A percentile compares a stretch with the other conserved stretches of the same genome.
Conservation (phyloP, 2,329 filamentous ascomycete species). For the Cyphellophora europaea region DNA sequence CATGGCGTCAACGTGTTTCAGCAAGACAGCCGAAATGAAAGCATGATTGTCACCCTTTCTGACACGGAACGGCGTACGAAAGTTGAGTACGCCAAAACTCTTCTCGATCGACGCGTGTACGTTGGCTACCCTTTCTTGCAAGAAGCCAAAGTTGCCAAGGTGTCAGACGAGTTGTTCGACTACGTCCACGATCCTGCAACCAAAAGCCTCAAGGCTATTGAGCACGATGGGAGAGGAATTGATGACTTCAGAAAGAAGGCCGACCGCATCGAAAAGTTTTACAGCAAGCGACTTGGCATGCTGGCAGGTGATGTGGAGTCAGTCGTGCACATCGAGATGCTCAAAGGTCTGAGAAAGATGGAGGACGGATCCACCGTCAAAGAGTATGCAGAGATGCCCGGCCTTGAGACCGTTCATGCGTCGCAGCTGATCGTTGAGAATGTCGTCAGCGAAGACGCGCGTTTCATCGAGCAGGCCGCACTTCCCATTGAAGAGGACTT, state of each 20-base stretch:
- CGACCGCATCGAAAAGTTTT: constrained; percentile 70
- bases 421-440: constrained; percentile 82
- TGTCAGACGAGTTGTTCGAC: constrained; percentile 89
- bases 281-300: constrained; percentile 85
- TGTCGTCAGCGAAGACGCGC: constrained; percentile 81
- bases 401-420: constrained; percentile 83
- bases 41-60: constrained; percentile 79
- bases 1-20: constrained; percentile 93
- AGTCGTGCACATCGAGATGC: constrained; percentile 83
- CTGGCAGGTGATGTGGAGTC: constrained; percentile 80
- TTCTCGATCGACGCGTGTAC: constrained; percentile 76
- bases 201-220: constrained; percentile 51
- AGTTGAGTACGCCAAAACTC: constrained; percentile 62
- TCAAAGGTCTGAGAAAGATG: constrained; percentile 82
- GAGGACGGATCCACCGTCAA: constrained; percentile 87
- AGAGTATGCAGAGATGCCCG: constrained; percentile 78
- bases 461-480: constrained; percentile 86
- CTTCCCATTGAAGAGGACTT: constrained; percentile 87
- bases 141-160: constrained; percentile 79
- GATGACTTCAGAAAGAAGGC: constrained; percentile 79
- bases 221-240: constrained; percentile 68
- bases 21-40: constrained; percentile 90
- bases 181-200: constrained; percentile 64
- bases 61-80: constrained; percentile 64
- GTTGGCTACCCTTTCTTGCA: constrained; percentile 93